These are phyloP conservation scores for Phanerodontia chrysosporium DNA, from an alignment of 768 basidiomycete species.

Conservation along the genomic window DNA sequence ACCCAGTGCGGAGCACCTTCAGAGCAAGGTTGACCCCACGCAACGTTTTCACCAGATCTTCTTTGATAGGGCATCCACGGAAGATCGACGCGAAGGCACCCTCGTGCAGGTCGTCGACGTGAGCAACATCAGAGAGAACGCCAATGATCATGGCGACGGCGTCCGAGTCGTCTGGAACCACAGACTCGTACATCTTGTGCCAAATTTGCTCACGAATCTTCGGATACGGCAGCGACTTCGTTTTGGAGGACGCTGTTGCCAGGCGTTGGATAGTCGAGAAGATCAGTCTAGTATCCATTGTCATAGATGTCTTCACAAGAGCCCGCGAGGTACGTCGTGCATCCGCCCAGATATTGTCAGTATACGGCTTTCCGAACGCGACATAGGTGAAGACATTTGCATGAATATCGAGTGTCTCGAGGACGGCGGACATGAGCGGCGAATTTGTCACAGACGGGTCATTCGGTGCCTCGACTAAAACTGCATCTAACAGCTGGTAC, in stretches of 20 bases:
- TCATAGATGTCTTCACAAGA: constrained; percentile 34
- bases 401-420: constrained; percentile 48
- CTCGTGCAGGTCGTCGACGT: constrained; percentile 59
- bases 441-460: background rate
- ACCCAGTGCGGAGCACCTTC: constrained; percentile 51
- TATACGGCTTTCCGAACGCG: constrained; percentile 38
- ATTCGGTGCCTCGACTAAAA: background rate
- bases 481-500: background rate
- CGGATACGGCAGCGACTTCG: constrained; percentile 22
- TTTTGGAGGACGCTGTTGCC: constrained; percentile 33
- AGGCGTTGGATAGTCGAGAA: constrained; percentile 28
- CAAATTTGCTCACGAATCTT: constrained; percentile 60
- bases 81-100: constrained; percentile 43
- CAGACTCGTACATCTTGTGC: constrained; percentile 56
- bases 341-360: constrained; percentile 37
- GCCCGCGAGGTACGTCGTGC: constrained; percentile 38
- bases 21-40: constrained; percentile 62
- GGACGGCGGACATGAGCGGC: constrained; percentile 31
- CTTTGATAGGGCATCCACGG: constrained; percentile 23
- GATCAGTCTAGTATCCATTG: constrained; percentile 31
- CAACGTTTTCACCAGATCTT: constrained; percentile 31
- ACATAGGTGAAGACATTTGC: constrained; percentile 41
- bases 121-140: constrained; percentile 54
- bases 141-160: constrained; percentile 57
- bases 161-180: constrained; percentile 55